Conservation (phyloP, 2,329 filamentous ascomycete genomes). For the Grosmannia serpens region DNA sequence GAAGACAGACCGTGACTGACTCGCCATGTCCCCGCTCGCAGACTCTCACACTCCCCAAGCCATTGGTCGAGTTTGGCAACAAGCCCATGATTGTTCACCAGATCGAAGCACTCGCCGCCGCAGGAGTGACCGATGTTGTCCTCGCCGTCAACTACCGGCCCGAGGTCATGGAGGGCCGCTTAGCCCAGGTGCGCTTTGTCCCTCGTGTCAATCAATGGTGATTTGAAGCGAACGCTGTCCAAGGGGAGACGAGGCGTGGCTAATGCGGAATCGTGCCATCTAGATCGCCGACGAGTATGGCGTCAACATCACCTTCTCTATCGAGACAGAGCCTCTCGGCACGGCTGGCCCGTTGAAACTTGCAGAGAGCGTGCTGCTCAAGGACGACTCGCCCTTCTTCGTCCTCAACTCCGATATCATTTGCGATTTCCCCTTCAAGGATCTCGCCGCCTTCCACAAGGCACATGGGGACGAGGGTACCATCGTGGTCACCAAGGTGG, state of each 20-base stretch:
- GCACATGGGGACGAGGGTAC: conserved; percentile 89
- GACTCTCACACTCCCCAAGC: conserved; percentile 95
- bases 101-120: conserved; percentile 85
- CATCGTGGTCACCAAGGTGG: conserved; percentile 96
- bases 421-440: conserved; percentile 91
- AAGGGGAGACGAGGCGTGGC: not conserved
- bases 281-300: conserved; percentile 86
- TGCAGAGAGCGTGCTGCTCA: conserved; percentile 80
- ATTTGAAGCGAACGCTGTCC: not conserved
- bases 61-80: conserved; percentile 96
- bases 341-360: conserved; percentile 94
- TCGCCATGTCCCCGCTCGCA: conserved; percentile 23
- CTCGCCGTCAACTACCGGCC: conserved; percentile 97
- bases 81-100: conserved; percentile 99
- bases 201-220: not conserved
- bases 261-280: not conserved
- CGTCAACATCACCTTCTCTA: conserved; percentile 92
- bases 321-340: conserved; percentile 90
- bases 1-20: conserved; percentile 6
- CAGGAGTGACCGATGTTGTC: conserved; percentile 94
- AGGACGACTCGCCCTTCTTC: conserved; percentile 93
- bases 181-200: conserved; percentile 63
- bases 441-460: conserved; percentile 87
- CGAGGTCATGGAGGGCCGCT: conserved; percentile 89
- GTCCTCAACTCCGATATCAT: conserved; percentile 98